A percentile compares a stretch with the other conserved stretches of the same genome.
Evolutionary conservation across 345 rosid species (phyloP).

Genomic region (Brassica cretica): DNA sequence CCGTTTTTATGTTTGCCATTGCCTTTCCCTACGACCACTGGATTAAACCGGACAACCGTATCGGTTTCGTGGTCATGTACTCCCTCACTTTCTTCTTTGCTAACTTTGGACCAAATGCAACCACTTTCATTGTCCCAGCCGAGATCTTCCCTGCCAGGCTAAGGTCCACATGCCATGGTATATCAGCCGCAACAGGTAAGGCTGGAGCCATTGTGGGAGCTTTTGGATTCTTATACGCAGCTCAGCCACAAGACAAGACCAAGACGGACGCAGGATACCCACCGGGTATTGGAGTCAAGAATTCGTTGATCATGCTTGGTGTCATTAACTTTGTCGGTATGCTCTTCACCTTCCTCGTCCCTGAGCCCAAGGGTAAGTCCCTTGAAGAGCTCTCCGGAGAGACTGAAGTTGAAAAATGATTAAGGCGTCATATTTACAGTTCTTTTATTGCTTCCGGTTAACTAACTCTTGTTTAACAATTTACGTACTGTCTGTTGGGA

Average conservation of each 20-base stretch:
- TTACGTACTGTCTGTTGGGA: background rate
- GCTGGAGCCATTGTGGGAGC: conserved; percentile 70
- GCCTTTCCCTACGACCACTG: background rate
- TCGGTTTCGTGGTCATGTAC: background rate
- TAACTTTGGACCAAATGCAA: background rate
- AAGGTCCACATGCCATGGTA: conserved; percentile 71
- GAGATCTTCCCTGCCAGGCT: background rate
- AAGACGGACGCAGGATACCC: conserved; percentile 60
- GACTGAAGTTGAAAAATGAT: conserved; percentile 34
- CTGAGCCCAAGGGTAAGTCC: conserved; percentile 60
- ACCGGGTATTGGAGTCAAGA: conserved; percentile 51
- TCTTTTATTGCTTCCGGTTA: background rate
- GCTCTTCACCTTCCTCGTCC: conserved; percentile 36
- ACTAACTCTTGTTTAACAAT: background rate
- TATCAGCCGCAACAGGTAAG: conserved; percentile 69
- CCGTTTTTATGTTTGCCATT: background rate
- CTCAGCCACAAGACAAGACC: conserved; percentile 38
- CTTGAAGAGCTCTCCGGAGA: conserved; percentile 66
- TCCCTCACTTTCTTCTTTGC: background rate
- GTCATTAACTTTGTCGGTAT: too few relatives aligned
- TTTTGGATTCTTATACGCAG: conserved; percentile 65
- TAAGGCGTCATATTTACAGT: too few relatives aligned
- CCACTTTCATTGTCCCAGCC: background rate
- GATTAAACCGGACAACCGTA: background rate
- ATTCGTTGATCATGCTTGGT: conserved; percentile 15